Base-by-base conservation (phyloP, 1,284 basidiomycete genomes). In the Veloporphyrellus conicus region DNA sequence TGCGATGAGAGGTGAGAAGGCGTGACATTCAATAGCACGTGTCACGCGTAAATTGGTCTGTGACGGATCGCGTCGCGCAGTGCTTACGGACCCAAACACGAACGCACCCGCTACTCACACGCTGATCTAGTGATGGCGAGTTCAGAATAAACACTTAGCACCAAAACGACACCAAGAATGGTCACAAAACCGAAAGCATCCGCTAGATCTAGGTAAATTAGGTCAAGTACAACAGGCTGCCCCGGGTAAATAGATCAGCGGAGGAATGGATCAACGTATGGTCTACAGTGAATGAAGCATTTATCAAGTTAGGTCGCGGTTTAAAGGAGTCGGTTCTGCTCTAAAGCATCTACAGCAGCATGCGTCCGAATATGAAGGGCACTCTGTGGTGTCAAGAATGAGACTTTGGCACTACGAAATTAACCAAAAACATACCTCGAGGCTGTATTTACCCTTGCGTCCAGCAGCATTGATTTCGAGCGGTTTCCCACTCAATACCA, bases 391-490 rank as follows among this genome's bases (percentile, higher is more conserved):
- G 19, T 35, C 18, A 35, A 35, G 11, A 35, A 15, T 3, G 8
- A 18, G 19, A 4, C n/a, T n/a, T n/a, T n/a, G 11, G 16, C 11
- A 33, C 15, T 9, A 3, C 8, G 12, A 18, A 36, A 22, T 12
- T 6, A 31, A 31, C 4, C 6, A 12, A 43, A 12, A 27, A 47
- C 58, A 8, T 7, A 68, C 67, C 56, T 69, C 66, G 39, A 69
- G 53, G 37, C 68, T 69, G 37, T 68, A 68, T 51, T 68, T 68
- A 19, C 67, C 68, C 54, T 65, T 80, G 50, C 67, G 68, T 23
- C 78, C 77, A 4, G 71, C 70, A 2, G 71, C 57, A 1, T 74
- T 77, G 14, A 81, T 76, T 57, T 86, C 85, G 1, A 86, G 72
- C 10, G 63, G 45, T 53, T 54, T 59, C 58, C 69, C 69, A 6